These are phyloP conservation scores for Moniliella sp. DNA, from an alignment of 1,284 basidiomycete species.

Conservation along the genomic window DNA sequence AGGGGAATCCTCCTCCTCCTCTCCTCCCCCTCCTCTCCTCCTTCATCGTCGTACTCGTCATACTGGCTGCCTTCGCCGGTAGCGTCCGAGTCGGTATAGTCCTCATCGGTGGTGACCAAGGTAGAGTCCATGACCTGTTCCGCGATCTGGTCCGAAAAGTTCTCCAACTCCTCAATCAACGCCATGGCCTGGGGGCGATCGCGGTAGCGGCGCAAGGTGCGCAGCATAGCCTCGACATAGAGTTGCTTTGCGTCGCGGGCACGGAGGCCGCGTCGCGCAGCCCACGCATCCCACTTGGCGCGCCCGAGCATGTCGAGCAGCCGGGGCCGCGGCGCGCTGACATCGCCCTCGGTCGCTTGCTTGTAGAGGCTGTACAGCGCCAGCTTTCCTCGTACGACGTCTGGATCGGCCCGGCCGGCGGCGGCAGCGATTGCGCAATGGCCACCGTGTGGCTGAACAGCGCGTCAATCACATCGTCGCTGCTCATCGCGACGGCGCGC, in stretches of 20 bases:
- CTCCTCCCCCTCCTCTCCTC: too few species aligned
- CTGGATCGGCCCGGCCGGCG: conserved; percentile 83
- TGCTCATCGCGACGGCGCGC: too few species aligned
- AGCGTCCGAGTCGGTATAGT: background rate
- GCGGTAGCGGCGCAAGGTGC: conserved; percentile 62
- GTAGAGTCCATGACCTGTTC: conserved; percentile 50
- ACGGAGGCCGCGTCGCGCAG: conserved; percentile 62
- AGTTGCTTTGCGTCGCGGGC: conserved; percentile 62
- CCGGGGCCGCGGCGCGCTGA: conserved; percentile 54
- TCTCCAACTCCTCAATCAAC: conserved; percentile 60
- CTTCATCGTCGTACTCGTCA: too few species aligned
- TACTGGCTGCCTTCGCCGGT: too few species aligned
- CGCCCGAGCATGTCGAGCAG: conserved; percentile 77
- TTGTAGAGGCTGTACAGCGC: conserved; percentile 53
- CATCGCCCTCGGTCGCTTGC: conserved; percentile 63
- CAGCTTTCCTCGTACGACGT: conserved; percentile 94
- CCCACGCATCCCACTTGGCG: conserved; percentile 94
- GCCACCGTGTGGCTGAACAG: conserved; percentile 84
- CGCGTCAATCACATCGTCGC: too few species aligned
- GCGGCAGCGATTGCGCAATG: conserved; percentile 66
- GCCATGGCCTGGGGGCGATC: conserved; percentile 56
- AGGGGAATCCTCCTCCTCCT: too few species aligned
- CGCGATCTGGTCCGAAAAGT: conserved; percentile 49
- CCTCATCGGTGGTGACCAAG: conserved; percentile 18
- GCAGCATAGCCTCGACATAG: conserved; percentile 67